Evolutionary conservation across 352 stramenopile genomes (phyloP), one percentile per base, ranked within the genome.

Genomic region (Thalassiosira exigua): DNA sequence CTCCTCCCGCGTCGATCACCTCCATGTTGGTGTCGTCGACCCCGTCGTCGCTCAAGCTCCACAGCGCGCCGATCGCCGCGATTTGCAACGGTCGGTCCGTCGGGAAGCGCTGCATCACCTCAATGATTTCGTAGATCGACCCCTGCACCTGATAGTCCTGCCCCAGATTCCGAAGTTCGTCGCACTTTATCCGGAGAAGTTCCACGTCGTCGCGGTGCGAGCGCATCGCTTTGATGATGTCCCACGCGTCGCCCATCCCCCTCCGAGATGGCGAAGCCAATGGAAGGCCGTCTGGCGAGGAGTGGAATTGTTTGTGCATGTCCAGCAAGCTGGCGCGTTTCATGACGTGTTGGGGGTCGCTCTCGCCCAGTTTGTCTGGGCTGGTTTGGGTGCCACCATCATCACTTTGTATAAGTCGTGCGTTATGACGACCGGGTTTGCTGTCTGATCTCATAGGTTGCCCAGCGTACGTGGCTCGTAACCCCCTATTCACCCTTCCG

Each of bases 51-150:
- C 50, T 32, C 0, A 84, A 32, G 19, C 46, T 33, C 81, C 81
- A 89, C 30, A 86, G 21, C 26, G 73, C 81, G 3, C 77, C 69
- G 27, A 62, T 56, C 14, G 58, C 57, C 7, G 70, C 39, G 41
- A 39, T 48, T 52, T 72, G 19, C 19, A 86, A 30, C 5, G 59
- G 54, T 36, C 33, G 21, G 17, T 86, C 74, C 32, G 44, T 17
- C 1, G 62, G 29, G 62, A 74, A 69, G 19, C 60, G 58, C 29
- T 70, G 48, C 69, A 89, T 70, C 4, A 84, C 50, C 3, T 80
- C 64, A 21, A 77, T 82, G 3, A 88, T 58, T 64, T 83, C 67
- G 32, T 76, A 58, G 22, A 85, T 12, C 1, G 60, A 30, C 12
- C 54, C 76, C n/a, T 44, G 29, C 17, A 66, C n/a, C n/a, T n/a